Base-by-base conservation (phyloP, 306 rosid genomes). In the Rosa rugosa region DNA sequence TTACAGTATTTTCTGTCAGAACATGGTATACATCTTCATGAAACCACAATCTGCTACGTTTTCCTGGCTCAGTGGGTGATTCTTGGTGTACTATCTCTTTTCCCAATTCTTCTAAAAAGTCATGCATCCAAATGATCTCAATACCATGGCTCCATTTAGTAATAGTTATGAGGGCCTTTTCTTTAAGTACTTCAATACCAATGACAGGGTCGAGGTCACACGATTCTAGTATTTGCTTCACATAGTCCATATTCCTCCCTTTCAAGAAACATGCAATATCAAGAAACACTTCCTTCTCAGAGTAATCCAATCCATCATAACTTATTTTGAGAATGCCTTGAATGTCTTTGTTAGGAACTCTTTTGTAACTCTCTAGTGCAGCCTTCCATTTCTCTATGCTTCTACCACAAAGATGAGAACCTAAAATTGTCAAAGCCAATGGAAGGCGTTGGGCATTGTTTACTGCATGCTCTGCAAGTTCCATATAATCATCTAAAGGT, bases 1-100 rank as follows among this genome's bases (percentile, higher is more conserved):
- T 27, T 22, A 85, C 88, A 75, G 0, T 66, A 0, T 75, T 82
- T 56, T 72, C 8, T 57, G 59, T 54, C 6, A 83, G 65, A 50
- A 69, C 51, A n/a, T 69, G 16, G 16, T 40, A 69, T 12, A 69
- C 36, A 4, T 69, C 73, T 22, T 42, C 27, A 69, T 11, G 17
- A 41, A 41, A 11, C 8, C 73, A 20, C 38, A 69, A 45, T 14
- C 36, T 69, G 44, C 53, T 69, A 5, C 53, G 73, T 14, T 45
- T 41, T 8, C 36, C 53, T 14, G 73, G 73, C 50, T 69, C 8
- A 18, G 1, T 44, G 50, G 44, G 27, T 42, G 56, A 50, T 50
- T 69, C 73, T 12, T 69, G 6, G 6, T 6, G 14, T 1, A 69
- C 53, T 41, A 18, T 44, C 3, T 40, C 31, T 40, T 18, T 10